These are phyloP conservation scores for Chaetothyriales sp. DNA, from an alignment of 2,329 filamentous ascomycete species.

Conservation along the genomic window DNA sequence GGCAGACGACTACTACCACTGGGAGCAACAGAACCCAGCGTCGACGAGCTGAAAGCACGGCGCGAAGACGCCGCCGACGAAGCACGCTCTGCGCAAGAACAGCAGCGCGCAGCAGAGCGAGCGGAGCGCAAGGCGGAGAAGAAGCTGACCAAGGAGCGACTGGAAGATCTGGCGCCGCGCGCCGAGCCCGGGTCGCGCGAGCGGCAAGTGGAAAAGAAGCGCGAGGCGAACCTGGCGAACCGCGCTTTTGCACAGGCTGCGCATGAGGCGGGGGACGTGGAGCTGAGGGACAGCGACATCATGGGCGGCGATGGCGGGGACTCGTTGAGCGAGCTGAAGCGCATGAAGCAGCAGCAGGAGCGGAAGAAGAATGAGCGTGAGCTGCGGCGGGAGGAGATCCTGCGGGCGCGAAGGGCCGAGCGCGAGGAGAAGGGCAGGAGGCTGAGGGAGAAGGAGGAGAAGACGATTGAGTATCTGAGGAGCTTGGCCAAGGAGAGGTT, in stretches of 20 bases:
- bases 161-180: slow-evolving; percentile 70
- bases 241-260: slow-evolving; percentile 51
- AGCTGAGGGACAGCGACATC: slow-evolving; percentile 57
- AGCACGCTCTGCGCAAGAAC: slow-evolving; percentile 35
- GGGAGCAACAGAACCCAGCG: slow-evolving; percentile 52
- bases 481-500: slow-evolving; percentile 66
- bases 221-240: slow-evolving; percentile 56
- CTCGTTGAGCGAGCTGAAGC: slow-evolving; percentile 47
- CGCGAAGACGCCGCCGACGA: slow-evolving; percentile 28
- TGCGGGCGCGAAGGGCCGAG: slow-evolving; percentile 60
- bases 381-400: slow-evolving; percentile 63
- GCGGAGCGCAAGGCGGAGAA: slow-evolving; percentile 50
- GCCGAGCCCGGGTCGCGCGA: slow-evolving; percentile 72
- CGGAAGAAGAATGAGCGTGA: slow-evolving; percentile 72
- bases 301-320: slow-evolving; percentile 51
- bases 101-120: slow-evolving; percentile 38
- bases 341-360: slow-evolving; percentile 48
- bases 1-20: slow-evolving; percentile 17
- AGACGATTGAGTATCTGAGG: slow-evolving; percentile 67
- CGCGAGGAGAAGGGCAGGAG: slow-evolving; percentile 58
- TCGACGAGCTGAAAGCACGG: slow-evolving; percentile 55
- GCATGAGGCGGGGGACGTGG: slow-evolving; percentile 36
- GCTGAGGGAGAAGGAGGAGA: slow-evolving; percentile 63
- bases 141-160: slow-evolving; percentile 49
- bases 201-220: slow-evolving; percentile 72